phyloP scores from a whole-genome alignment of 257 asterid genomes.

The Solanum appendiculatum region DNA sequence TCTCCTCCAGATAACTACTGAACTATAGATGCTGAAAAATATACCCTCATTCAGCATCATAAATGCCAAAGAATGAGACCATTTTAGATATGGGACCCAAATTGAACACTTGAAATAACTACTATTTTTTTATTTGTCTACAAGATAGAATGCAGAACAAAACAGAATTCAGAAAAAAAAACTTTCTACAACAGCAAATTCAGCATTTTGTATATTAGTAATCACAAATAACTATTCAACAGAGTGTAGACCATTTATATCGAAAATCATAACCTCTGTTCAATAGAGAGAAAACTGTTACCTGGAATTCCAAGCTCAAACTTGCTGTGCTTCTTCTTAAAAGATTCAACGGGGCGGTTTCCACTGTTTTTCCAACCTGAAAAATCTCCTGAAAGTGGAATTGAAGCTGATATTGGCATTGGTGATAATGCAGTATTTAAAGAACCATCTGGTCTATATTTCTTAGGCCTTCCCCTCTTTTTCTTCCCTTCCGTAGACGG shows the following conservation, averaged over 20 bases:
- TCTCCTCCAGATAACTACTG: not conserved
- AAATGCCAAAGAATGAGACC: slow-evolving; percentile 14
- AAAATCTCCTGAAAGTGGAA: slow-evolving; percentile 78
- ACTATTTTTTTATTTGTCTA: no score
- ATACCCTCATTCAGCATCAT: not conserved
- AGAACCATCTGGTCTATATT: slow-evolving; percentile 59
- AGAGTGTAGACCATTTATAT: not conserved
- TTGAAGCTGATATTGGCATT: slow-evolving; percentile 94
- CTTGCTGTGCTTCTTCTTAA: slow-evolving; percentile 60
- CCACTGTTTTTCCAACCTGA: slow-evolving; percentile 53
- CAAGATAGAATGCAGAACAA: slow-evolving; percentile 15
- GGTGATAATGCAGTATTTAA: slow-evolving; percentile 61
- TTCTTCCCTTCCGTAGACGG: slow-evolving; percentile 21
- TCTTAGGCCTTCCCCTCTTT: slow-evolving; percentile 91
- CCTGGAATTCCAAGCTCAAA: slow-evolving; percentile 52
- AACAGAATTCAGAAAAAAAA: slow-evolving; percentile 12
- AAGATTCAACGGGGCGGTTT: slow-evolving; percentile 38
- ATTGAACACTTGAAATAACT: no score
- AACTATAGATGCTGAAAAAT: not conserved
- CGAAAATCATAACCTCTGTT: not conserved
- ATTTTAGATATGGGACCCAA: slow-evolving; percentile 23
- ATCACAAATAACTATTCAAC: not conserved
- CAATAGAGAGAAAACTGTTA: slow-evolving; percentile 11
- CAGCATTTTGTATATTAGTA: slow-evolving; percentile 5
- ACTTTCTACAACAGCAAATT: slow-evolving; percentile 29